A percentile compares a stretch with the other conserved stretches of the same genome.
phyloP scores from a whole-genome alignment of 1,284 basidiomycete genomes.

The Phellopilus nigrolimitatus region DNA sequence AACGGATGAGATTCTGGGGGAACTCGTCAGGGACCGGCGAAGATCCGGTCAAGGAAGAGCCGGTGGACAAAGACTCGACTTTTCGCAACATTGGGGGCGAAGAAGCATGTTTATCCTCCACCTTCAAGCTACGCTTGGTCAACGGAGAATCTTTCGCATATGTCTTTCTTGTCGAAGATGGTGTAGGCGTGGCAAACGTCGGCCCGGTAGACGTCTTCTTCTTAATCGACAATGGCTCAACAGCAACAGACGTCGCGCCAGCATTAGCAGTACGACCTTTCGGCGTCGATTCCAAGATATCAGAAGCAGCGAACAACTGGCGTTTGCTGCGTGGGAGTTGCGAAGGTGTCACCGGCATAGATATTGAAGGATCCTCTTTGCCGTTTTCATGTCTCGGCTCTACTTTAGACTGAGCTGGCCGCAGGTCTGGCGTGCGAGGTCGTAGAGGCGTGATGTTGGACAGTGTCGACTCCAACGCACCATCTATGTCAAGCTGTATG shows the following conservation, averaged over 20 bases:
- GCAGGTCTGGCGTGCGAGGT: slow-evolving; percentile 12
- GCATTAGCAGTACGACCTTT: slow-evolving; percentile 31
- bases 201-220: slow-evolving; percentile 62
- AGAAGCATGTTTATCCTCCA: background rate
- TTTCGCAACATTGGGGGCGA: background rate
- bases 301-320: slow-evolving; percentile 56
- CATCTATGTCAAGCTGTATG: slow-evolving; percentile 36
- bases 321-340: slow-evolving; percentile 64
- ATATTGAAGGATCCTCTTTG: background rate
- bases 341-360: slow-evolving; percentile 31
- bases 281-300: slow-evolving; percentile 45
- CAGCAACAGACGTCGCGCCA: slow-evolving; percentile 24
- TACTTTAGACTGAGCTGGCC: background rate
- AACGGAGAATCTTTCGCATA: slow-evolving; percentile 45
- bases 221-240: slow-evolving; percentile 76
- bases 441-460: slow-evolving; percentile 27
- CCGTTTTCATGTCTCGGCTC: slow-evolving; percentile 1
- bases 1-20: slow-evolving; percentile 41
- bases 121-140: slow-evolving; percentile 22
- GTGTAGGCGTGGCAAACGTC: slow-evolving; percentile 32
- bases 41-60: background rate
- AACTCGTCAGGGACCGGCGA: slow-evolving; percentile 24
- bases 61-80: slow-evolving; percentile 3
- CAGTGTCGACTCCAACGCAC: slow-evolving; percentile 37
- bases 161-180: slow-evolving; percentile 39